Evolutionary conservation across 202 grass and related monocot genomes (phyloP).

Genomic region (Setaria italica): DNA sequence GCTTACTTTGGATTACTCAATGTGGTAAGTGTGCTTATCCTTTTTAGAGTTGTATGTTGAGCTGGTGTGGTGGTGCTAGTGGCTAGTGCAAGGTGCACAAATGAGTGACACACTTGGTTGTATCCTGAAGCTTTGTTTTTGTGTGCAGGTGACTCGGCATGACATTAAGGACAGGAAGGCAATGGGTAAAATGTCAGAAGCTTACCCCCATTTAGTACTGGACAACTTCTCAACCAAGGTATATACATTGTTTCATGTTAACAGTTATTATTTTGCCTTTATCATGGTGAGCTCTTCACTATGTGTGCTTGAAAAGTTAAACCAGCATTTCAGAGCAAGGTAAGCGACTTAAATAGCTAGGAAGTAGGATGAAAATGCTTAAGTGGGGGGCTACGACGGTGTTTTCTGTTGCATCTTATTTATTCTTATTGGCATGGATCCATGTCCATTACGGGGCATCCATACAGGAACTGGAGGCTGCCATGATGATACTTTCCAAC

Average conservation of each 20-base stretch:
- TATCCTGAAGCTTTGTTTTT: constrained; percentile 25
- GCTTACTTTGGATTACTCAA: constrained; percentile 94
- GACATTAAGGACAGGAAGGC: constrained; percentile 94
- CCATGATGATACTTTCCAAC: constrained; percentile 28
- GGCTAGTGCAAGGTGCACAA: not conserved
- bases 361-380: not conserved
- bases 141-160: constrained; percentile 75
- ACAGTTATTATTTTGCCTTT: not conserved
- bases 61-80: not conserved
- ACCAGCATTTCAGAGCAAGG: not conserved
- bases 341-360: not conserved
- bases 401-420: not conserved
- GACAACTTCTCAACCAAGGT: constrained; percentile 88
- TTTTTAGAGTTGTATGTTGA: not conserved
- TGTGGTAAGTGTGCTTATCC: constrained; percentile 71
- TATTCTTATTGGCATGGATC: not conserved
- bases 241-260: constrained; percentile 16
- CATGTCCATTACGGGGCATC: not conserved
- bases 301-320: not conserved
- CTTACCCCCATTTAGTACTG: constrained; percentile 91
- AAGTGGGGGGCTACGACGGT: not conserved
- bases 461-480: constrained; percentile 29
- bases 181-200: constrained; percentile 93
- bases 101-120: not conserved
- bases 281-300: not conserved